Conservation (phyloP, 768 basidiomycete species). For the Tricholoma saponaceum region DNA sequence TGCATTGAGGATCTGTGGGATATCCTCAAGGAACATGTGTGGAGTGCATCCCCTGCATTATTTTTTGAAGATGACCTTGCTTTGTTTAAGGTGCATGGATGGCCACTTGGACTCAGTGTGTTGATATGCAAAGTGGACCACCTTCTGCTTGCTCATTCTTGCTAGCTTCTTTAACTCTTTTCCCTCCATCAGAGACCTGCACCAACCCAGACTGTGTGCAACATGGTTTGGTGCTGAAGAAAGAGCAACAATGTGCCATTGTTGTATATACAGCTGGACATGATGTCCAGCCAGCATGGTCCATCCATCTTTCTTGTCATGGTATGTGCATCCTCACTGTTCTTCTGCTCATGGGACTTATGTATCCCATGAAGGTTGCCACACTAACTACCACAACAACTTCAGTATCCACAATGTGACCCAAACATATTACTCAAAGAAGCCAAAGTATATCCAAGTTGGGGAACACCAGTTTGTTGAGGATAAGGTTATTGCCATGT, state of each 20-base stretch:
- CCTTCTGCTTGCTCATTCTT: background rate
- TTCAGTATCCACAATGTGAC: conserved; percentile 11
- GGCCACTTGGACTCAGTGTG: background rate
- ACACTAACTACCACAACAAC: conserved; percentile 19
- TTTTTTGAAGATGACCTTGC: background rate
- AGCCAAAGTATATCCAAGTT: conserved; percentile 19
- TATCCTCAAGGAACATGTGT: background rate
- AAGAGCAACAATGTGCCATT: conserved; percentile 11
- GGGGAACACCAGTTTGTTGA: conserved; percentile 25
- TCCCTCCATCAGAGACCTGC: conserved; percentile 4
- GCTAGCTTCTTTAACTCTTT: conserved; percentile 6
- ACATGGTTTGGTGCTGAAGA: conserved; percentile 10
- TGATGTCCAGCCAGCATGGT: conserved; percentile 20
- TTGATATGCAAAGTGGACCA: background rate
- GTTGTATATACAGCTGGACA: conserved; percentile 14
- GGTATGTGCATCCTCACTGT: conserved; percentile 8
- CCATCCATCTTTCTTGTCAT: conserved; percentile 16
- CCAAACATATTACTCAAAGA: conserved; percentile 16
- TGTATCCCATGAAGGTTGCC: conserved; percentile 8
- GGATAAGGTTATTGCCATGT: conserved; percentile 9
- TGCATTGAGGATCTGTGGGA: conserved; percentile 41
- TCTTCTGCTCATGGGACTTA: background rate
- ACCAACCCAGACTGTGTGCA: conserved; percentile 2
- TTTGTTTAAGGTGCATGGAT: background rate
- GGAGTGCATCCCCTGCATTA: background rate